These are phyloP conservation scores for Niveomyces coronatus DNA, from an alignment of 2,329 filamentous ascomycete genomes.

Conservation along the genomic window DNA sequence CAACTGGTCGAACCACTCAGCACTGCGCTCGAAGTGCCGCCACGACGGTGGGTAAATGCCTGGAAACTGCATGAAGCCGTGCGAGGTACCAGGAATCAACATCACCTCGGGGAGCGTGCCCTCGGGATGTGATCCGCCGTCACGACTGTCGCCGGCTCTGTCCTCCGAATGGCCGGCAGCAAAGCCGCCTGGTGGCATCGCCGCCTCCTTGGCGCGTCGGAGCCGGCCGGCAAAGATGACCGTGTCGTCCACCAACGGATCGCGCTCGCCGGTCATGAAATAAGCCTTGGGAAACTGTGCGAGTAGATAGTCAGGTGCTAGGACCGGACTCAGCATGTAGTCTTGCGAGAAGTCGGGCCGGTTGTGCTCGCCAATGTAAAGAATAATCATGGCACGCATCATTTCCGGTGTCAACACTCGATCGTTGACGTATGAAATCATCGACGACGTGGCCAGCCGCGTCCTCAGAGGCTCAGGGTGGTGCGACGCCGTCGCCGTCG, in stretches of 20 bases:
- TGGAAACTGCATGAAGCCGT: slow-evolving; percentile 91
- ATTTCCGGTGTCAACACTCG: slow-evolving; percentile 91
- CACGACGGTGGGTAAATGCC: slow-evolving; percentile 81
- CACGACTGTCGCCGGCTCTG: slow-evolving; percentile 8
- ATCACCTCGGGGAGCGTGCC: slow-evolving; percentile 56
- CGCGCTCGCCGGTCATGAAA: slow-evolving; percentile 87
- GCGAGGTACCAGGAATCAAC: slow-evolving; percentile 78
- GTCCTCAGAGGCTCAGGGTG: slow-evolving; percentile 58
- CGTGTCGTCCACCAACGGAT: slow-evolving; percentile 92
- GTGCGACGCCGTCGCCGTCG: slow-evolving; percentile 31
- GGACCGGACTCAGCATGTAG: slow-evolving; percentile 79
- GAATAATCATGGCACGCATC: slow-evolving; percentile 98
- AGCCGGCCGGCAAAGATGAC: slow-evolving; percentile 89
- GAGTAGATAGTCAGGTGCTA: slow-evolving; percentile 77
- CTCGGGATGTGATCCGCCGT: slow-evolving; percentile 8
- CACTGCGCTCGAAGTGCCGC: slow-evolving; percentile 73
- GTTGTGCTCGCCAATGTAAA: slow-evolving; percentile 91
- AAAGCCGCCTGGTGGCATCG: slow-evolving; percentile 14
- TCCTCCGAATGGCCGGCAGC: background rate
- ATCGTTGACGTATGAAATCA: slow-evolving; percentile 97
- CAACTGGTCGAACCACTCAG: slow-evolving; percentile 70
- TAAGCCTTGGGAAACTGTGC: slow-evolving; percentile 88
- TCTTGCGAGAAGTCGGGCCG: slow-evolving; percentile 88
- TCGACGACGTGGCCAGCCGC: slow-evolving; percentile 86
- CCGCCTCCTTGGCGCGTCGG: slow-evolving; percentile 62